A percentile compares a stretch with the other conserved stretches of the same genome.
phyloP scores from a whole-genome alignment of 345 rosid genomes.

The Draba incana region DNA sequence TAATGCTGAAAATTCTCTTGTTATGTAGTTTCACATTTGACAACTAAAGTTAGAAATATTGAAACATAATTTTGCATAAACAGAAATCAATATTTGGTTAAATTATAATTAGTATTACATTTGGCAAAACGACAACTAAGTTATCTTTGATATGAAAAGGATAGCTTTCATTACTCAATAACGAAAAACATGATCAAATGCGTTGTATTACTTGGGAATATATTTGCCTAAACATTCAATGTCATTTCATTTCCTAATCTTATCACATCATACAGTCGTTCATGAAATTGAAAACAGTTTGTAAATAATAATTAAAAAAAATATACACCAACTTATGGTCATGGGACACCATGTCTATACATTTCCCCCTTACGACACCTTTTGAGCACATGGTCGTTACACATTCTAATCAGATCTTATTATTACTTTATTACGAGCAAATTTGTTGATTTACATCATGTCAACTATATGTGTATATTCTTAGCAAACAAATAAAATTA shows the following conservation, averaged over 20 bases:
- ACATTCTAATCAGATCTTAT: slow-evolving; percentile 1
- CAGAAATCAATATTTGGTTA: too few species aligned
- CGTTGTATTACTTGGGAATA: not conserved
- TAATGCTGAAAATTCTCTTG: too few species aligned
- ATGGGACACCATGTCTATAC: slow-evolving; percentile 12
- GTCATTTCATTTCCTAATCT: not conserved
- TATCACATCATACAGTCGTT: not conserved
- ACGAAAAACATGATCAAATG: not conserved
- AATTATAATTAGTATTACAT: too few species aligned
- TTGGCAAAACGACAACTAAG: too few species aligned
- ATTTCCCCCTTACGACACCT: not conserved
- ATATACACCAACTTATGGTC: not conserved
- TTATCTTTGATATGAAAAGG: too few species aligned
- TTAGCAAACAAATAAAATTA: too few species aligned
- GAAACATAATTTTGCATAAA: too few species aligned
- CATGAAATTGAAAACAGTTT: not conserved
- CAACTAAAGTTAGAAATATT: too few species aligned
- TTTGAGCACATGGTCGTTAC: slow-evolving; percentile 11
- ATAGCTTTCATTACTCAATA: too few species aligned
- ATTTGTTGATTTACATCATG: not conserved
- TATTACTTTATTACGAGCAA: not conserved
- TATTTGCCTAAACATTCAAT: not conserved
- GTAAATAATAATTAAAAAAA: not conserved
- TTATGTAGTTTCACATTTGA: too few species aligned
- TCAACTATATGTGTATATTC: too few species aligned